phyloP scores from a whole-genome alignment of 2,329 filamentous ascomycete genomes.

The Ascochyta lentis region DNA sequence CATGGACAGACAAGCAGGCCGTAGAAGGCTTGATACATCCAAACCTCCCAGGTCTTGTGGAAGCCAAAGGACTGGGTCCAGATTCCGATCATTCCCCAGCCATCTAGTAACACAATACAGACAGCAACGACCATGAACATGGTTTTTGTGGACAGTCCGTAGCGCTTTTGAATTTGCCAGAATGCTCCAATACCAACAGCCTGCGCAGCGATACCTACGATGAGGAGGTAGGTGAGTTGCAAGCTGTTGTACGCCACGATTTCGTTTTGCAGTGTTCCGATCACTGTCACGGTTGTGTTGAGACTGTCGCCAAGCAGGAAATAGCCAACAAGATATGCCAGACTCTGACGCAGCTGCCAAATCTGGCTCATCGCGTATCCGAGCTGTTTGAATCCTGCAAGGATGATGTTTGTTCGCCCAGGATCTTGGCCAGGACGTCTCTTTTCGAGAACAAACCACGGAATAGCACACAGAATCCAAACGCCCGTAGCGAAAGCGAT shows the following conservation, averaged over 20 bases:
- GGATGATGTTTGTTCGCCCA: slow-evolving; percentile 60
- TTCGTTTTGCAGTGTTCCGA: slow-evolving; percentile 69
- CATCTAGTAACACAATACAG: slow-evolving; percentile 66
- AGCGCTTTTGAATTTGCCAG: slow-evolving; percentile 68
- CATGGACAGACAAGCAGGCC: slow-evolving; percentile 72
- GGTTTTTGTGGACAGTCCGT: slow-evolving; percentile 66
- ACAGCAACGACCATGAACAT: slow-evolving; percentile 73
- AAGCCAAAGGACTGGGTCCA: slow-evolving; percentile 63
- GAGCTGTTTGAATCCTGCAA: slow-evolving; percentile 65
- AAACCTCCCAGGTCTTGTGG: slow-evolving; percentile 62
- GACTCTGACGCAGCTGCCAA: slow-evolving; percentile 69
- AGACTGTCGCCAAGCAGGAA: slow-evolving; percentile 74
- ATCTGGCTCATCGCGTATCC: slow-evolving; percentile 65
- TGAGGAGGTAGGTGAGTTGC: slow-evolving; percentile 69
- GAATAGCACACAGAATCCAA: slow-evolving; percentile 68
- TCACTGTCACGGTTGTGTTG: slow-evolving; percentile 74
- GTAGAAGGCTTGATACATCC: slow-evolving; percentile 62
- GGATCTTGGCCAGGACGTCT: slow-evolving; percentile 64
- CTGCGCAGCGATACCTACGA: slow-evolving; percentile 70
- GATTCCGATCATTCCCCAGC: slow-evolving; percentile 66
- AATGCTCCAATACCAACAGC: slow-evolving; percentile 68
- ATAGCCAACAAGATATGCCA: slow-evolving; percentile 68
- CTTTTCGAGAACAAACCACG: slow-evolving; percentile 73
- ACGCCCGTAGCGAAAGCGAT: slow-evolving; percentile 70
- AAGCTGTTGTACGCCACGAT: slow-evolving; percentile 71